Conservation (phyloP, 331 rosid species). For the Rhamnella rubrinervis region DNA sequence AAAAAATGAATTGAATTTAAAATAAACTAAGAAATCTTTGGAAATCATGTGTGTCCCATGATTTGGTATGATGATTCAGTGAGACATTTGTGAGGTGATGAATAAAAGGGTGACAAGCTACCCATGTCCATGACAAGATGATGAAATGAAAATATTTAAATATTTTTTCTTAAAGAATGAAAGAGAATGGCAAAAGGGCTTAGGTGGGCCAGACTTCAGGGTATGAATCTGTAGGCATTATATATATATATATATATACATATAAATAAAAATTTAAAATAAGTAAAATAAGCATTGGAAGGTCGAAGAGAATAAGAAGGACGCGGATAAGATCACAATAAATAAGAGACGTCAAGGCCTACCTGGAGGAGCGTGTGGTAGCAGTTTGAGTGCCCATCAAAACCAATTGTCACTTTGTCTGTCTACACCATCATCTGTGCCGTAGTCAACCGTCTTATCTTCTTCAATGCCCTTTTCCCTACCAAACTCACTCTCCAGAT, state of each 20-base stretch:
- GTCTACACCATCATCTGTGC: conserved; percentile 17
- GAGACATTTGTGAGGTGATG: not conserved
- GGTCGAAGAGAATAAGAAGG: not conserved
- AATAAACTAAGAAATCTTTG: too few relatives aligned
- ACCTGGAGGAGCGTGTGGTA: conserved; percentile 38
- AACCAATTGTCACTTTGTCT: not conserved
- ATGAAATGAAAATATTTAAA: not conserved
- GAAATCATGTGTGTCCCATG: not conserved
- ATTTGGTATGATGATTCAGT: conserved; percentile 1
- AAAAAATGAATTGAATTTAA: too few relatives aligned
- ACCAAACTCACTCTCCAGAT: not conserved
- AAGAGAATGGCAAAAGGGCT: too few relatives aligned
- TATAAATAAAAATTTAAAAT: too few relatives aligned
- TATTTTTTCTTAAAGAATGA: too few relatives aligned
- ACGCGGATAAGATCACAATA: conserved; percentile 9
- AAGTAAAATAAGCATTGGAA: too few relatives aligned
- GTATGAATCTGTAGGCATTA: conserved; percentile 6
- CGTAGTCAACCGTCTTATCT: conserved; percentile 37
- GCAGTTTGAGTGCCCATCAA: conserved; percentile 38
- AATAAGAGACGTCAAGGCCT: not conserved
- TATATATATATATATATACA: not conserved
- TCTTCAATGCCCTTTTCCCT: not conserved
- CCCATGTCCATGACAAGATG: conserved; percentile 12
- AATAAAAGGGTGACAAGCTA: conserved; percentile 7
- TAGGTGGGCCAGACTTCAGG: too few relatives aligned